Percentiles rank a stretch among this genome's conserved stretches.
phyloP scores from a whole-genome alignment of 208 protist genomes.

The Trypanosomatidae sp. region DNA sequence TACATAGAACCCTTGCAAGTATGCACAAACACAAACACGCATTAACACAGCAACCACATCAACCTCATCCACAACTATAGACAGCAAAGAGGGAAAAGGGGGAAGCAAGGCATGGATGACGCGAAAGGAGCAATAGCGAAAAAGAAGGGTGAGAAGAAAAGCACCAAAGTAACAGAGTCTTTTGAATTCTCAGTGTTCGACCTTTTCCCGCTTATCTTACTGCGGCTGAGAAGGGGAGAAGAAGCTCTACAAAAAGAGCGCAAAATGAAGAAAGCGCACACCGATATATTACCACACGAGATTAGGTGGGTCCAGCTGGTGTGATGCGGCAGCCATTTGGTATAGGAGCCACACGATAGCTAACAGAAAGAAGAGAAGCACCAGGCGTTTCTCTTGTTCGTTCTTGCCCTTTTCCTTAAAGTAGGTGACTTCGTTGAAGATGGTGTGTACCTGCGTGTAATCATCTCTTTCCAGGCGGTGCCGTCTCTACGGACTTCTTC shows the following conservation, averaged over 20 bases:
- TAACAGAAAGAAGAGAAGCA: constrained; percentile 4
- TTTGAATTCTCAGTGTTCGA: constrained; percentile 2
- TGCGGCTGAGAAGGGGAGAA: neutral
- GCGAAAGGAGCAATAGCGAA: constrained; percentile 3
- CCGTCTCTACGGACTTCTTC: neutral
- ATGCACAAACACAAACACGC: constrained; percentile 7
- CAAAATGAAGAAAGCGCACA: constrained; percentile 1
- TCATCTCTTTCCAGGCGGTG: constrained; percentile 17
- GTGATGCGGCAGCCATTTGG: constrained; percentile 4
- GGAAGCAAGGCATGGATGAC: constrained; percentile 4
- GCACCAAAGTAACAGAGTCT: neutral
- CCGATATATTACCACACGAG: constrained; percentile 4
- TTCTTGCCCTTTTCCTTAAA: neutral
- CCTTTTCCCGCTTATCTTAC: constrained; percentile 4
- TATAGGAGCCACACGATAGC: neutral
- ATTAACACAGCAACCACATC: neutral
- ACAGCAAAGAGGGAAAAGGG: neutral
- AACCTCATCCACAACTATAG: neutral
- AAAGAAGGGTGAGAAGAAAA: constrained; percentile 1
- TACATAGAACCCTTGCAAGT: neutral
- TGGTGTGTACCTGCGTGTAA: neutral
- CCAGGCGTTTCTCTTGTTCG: neutral
- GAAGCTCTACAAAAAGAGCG: neutral
- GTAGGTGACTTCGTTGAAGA: neutral
- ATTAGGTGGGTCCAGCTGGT: constrained; percentile 5